Base-by-base conservation (phyloP, 306 rosid species). In the Vigna hirtella region DNA sequence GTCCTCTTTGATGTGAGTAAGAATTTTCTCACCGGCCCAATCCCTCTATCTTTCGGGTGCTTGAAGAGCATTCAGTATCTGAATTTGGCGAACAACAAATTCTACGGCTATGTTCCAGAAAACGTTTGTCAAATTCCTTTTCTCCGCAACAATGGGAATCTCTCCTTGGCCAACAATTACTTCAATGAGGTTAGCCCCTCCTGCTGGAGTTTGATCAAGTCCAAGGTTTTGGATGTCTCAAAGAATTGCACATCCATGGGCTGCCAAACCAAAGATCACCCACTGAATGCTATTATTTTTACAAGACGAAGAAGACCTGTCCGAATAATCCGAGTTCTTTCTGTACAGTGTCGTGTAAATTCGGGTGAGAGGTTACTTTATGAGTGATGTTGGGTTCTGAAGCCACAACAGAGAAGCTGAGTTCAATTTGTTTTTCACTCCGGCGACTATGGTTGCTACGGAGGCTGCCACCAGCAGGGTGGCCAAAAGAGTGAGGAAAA, bases 11-110 rank as follows among this genome's bases (percentile, higher is more conserved):
- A 94, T 26, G 93, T 73, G 9, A 88, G 97, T 69, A 0, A 0
- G 0, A 94, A 92, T 38, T 0, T 0, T 0, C 17, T 94, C 11
- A 86, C 87, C 0, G 98, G 98, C 1, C 98, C 98, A 1, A 91
- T 95, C 2, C 98, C 98, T 0, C 7, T 28, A 4, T 92, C 98
- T 0, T 91, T 95, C 17, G 92, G 69, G 2, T 92, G 98, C 79
- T 77, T 95, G 43, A 65, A 53, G 1, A 88, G 65, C 2, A 85
- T 87, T 4, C 84, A 47, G 72, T 61, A 30, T 6, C 64, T 95
- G 12, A 84, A 82, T 36, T 53, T 95, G 24, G 88, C 86, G 0
- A 5, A 9, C 0, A 95, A 95, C 72, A 10, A 64, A 14, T 69
- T 95, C 9, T 92, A 80, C 5, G 96, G 91, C 0, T 1, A 53